Percentiles rank a stretch among this genome's conserved stretches.
phyloP scores from a whole-genome alignment of 2,329 filamentous ascomycete species.

The Knoxdaviesia proteae region DNA sequence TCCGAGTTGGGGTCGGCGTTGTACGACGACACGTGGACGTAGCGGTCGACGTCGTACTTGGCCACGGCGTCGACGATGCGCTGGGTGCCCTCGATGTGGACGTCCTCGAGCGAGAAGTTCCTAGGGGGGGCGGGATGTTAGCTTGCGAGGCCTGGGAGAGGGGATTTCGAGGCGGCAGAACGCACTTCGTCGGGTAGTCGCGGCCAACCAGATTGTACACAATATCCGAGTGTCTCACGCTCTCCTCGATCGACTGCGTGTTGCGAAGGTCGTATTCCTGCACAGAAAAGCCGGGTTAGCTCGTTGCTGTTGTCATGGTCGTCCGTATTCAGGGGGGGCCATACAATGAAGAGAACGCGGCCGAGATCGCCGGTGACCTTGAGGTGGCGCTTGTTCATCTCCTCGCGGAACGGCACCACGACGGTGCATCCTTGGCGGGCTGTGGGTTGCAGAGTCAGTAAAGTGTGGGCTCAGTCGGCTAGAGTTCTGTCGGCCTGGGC shows the following conservation, averaged over 20 bases:
- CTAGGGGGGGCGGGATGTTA: constrained; percentile 30
- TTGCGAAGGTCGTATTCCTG: constrained; percentile 91
- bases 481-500: neutral
- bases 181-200: constrained; percentile 86
- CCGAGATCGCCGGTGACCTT: constrained; percentile 93
- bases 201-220: constrained; percentile 93
- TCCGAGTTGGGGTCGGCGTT: constrained; percentile 63
- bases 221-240: constrained; percentile 87
- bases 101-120: constrained; percentile 85
- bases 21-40: constrained; percentile 90
- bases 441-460: constrained; percentile 14
- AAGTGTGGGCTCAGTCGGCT: neutral
- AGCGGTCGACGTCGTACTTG: constrained; percentile 95
- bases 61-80: constrained; percentile 85
- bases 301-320: neutral
- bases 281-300: constrained; percentile 1
- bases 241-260: constrained; percentile 87
- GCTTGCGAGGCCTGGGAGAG: constrained; percentile 1
- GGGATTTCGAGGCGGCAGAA: constrained; percentile 2
- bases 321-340: constrained; percentile 7
- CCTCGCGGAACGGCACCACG: constrained; percentile 81
- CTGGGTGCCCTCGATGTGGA: constrained; percentile 80
- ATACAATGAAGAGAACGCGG: constrained; percentile 65
- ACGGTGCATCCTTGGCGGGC: constrained; percentile 89
- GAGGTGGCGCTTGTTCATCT: constrained; percentile 93